Evolutionary conservation across 1,139 yeast genomes (phyloP), one percentile per base, ranked within the genome.

Genomic region (Zygoascus meyerae): DNA sequence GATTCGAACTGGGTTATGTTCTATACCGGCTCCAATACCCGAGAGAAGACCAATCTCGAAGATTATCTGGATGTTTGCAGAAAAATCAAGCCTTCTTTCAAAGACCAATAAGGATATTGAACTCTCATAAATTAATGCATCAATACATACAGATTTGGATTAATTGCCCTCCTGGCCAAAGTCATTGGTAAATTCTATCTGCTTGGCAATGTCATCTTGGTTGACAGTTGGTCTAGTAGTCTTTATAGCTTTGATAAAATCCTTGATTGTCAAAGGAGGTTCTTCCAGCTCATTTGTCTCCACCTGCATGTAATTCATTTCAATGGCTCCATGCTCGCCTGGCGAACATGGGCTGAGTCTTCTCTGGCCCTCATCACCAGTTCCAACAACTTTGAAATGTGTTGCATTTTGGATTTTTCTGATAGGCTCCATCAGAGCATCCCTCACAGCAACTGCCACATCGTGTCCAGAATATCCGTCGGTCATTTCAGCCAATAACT

Each of bases 401-500:
- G 99, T 94, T 0, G 98, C 97, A 59, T 80, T 84, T 66, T 92
- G 98, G 53, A 94, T 89, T 63, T 89, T 89, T 59, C 98, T 78
- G 49, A 94, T 86, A 1, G 99, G 98, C 65, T 90, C 95, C 98
- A 94, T 94, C 55, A 94, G 72, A 0, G 98, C 97, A 66, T 94
- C 99, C 59, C 95, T 80, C 5, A 94, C 98, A 14, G 90, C 95
- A 37, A 92, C 97, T 0, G 97, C 94, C 35, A 94, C 78, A 74
- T 94, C 99, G 63, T 92, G 95, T 47, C 99, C 99, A 0, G 97
- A 87, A 65, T 92, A 92, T 9, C 98, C 98, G 7, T 87, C 95
- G 0, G 98, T 92, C 92, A 92, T 83, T 51, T 85, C 89, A 0
- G 95, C 97, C 53, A 94, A 73, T 2, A 81, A 72, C 54, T 81